A percentile compares a stretch with the other conserved stretches of the same genome.
Conservation (phyloP, 2,329 filamentous ascomycete species). For the Nemania sp. region DNA sequence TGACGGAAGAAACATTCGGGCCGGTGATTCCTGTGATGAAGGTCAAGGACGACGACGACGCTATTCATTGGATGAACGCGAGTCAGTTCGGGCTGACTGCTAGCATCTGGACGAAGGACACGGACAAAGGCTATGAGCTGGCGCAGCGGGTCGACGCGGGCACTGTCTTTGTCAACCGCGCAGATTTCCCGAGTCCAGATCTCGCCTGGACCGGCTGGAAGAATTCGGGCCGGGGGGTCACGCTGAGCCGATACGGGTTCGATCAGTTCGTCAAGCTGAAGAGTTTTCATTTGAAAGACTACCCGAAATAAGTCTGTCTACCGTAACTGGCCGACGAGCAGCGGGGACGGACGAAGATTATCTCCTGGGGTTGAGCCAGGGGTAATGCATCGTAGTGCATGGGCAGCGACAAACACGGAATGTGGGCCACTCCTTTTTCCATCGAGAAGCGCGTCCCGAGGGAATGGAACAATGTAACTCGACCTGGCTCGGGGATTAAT, state of each 20-base stretch:
- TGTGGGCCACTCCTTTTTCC: constrained; percentile 5
- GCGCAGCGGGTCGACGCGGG: constrained; percentile 85
- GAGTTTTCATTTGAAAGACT: constrained; percentile 91
- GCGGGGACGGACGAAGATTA: not conserved
- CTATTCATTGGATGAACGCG: constrained; percentile 87
- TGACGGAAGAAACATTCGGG: constrained; percentile 94
- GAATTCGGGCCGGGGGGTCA: constrained; percentile 91
- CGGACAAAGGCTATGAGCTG: constrained; percentile 72
- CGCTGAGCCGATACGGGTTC: constrained; percentile 86
- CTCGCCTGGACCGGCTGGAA: constrained; percentile 98
- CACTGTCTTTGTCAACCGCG: constrained; percentile 94
- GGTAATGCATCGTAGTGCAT: not conserved
- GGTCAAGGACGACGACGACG: constrained; percentile 80
- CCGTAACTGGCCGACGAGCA: not conserved
- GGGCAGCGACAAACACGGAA: not conserved
- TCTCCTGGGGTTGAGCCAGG: too few species aligned
- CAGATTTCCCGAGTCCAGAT: constrained; percentile 89
- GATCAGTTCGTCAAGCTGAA: constrained; percentile 96
- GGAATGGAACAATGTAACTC: constrained; percentile 21
- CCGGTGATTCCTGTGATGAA: constrained; percentile 90
- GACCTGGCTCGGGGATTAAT: constrained; percentile 21
- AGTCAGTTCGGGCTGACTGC: constrained; percentile 92
- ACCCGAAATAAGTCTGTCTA: constrained; percentile 55
- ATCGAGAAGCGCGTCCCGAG: constrained; percentile 15
- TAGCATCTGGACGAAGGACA: constrained; percentile 97